Base-by-base conservation (phyloP, 805 yeast species). In the Lipomyces yamanashiensis region DNA sequence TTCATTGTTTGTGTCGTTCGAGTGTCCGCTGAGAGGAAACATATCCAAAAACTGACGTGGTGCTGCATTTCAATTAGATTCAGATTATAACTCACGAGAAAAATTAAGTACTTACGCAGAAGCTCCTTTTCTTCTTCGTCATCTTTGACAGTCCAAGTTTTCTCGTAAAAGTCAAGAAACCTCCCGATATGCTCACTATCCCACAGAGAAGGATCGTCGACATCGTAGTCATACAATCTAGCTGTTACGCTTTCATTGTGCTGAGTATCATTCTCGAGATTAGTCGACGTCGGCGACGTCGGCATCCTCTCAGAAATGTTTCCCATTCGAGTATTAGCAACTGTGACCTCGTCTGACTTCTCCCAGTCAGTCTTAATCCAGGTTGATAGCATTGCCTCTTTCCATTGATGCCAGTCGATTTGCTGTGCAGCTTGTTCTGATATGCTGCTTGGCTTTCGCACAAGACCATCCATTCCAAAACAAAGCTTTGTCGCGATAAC, bases 361-460 rank as follows among this genome's bases (percentile, higher is more conserved):
- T 59, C 59, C 60, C 57, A 56, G 33, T 54, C 54, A 19, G 52
- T 54, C 28, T 23, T 39, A 28, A 63, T 28, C 64, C 61, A 44
- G 6, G 45, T n/a, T 21, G 36, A 13, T 2, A 56, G 15, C 2
- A 66, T 17, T 23, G 17, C 43, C 7, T 10, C 17, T 40, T 50
- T 47, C 71, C 71, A 68, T 9, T n/a, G 8, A n/a, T 36, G 33
- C 70, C 70, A 68, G 21, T 68, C 65, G 2, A 59, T 50, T 17
- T 51, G 54, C 21, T 57, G 63, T 8, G 64, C 61, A 2, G 69
- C 64, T 36, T 48, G 64, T 28, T 58, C 70, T 8, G 63, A 13
- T n/a, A 23, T n/a, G 21, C 58, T 39, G 15, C 34, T 41, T 7
- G 62, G 61, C 4, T 21, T 8, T n/a, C 70, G 55, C 12, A 21